Evolutionary conservation across 1,139 yeast species (phyloP).

Genomic region (Petasospora rhodanensis): DNA sequence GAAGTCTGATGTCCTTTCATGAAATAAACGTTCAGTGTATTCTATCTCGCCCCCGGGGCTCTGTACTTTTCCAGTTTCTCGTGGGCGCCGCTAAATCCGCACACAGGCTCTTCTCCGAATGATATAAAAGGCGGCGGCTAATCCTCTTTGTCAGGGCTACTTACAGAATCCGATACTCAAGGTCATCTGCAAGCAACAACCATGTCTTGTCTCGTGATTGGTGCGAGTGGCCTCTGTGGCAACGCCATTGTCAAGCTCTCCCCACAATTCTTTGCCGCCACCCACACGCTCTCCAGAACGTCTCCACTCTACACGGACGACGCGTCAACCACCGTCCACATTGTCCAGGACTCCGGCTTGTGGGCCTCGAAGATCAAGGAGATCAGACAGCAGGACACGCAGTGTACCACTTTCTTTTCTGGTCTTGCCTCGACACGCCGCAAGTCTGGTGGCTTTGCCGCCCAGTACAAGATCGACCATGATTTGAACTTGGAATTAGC

Average conservation of each 20-base stretch:
- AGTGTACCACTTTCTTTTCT: conserved; percentile 40
- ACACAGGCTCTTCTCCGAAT: too few relatives aligned
- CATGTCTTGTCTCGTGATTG: conserved; percentile 38
- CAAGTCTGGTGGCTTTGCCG: conserved; percentile 63
- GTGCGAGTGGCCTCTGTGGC: conserved; percentile 65
- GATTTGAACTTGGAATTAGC: conserved; percentile 65
- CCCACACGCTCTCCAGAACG: conserved; percentile 46
- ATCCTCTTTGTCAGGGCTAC: too few relatives aligned
- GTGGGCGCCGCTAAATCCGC: too few relatives aligned
- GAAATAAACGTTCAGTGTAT: too few relatives aligned
- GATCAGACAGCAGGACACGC: conserved; percentile 7
- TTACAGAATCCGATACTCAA: too few relatives aligned
- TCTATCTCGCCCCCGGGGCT: too few relatives aligned
- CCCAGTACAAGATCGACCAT: conserved; percentile 64
- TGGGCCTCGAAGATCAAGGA: conserved; percentile 35
- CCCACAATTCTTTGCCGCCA: conserved; percentile 29
- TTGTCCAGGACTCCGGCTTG: conserved; percentile 8
- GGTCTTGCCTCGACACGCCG: conserved; percentile 75
- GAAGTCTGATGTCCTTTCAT: too few relatives aligned
- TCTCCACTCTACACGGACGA: conserved; percentile 17
- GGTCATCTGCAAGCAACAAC: too few relatives aligned
- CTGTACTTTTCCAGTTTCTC: too few relatives aligned
- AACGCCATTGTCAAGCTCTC: conserved; percentile 38
- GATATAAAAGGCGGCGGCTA: too few relatives aligned
- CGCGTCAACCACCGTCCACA: conserved; percentile 1